These are phyloP conservation scores for Aspergillus clavatus DNA, from an alignment of 2,329 filamentous ascomycete species.

Conservation along the genomic window DNA sequence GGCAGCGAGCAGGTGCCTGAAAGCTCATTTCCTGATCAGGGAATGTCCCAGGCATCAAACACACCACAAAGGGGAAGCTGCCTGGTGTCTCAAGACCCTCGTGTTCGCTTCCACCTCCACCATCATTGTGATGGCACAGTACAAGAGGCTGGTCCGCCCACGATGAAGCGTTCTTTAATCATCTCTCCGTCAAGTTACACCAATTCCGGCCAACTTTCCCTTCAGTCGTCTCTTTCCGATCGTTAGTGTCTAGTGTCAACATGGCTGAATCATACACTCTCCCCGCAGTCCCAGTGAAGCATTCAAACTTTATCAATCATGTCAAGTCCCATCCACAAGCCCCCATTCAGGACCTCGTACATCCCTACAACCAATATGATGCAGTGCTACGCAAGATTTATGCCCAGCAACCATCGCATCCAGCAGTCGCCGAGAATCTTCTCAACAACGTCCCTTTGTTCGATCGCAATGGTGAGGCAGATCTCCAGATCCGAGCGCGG, in stretches of 20 bases:
- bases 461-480: conserved; percentile 15
- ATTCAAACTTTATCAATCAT: conserved; percentile 26
- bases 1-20: neutral
- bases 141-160: neutral
- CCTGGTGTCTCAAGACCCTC: neutral
- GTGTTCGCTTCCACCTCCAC: neutral
- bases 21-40: neutral
- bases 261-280: conserved; percentile 12
- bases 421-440: conserved; percentile 24
- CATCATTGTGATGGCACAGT: neutral
- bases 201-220: neutral
- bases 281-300: conserved; percentile 26
- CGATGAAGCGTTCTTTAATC: neutral
- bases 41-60: neutral
- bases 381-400: conserved; percentile 33
- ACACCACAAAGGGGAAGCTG: neutral
- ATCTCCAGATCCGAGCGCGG: conserved; percentile 30
- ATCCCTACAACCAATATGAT: conserved; percentile 37
- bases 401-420: conserved; percentile 35
- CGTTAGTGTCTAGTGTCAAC: neutral
- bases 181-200: neutral
- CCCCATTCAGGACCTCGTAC: conserved; percentile 26
- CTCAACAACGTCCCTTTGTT: conserved; percentile 36
- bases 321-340: conserved; percentile 20
- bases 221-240: neutral